These are phyloP conservation scores for Chloromonas sp. DNA, from an alignment of 163 green algal species.

Conservation along the genomic window DNA sequence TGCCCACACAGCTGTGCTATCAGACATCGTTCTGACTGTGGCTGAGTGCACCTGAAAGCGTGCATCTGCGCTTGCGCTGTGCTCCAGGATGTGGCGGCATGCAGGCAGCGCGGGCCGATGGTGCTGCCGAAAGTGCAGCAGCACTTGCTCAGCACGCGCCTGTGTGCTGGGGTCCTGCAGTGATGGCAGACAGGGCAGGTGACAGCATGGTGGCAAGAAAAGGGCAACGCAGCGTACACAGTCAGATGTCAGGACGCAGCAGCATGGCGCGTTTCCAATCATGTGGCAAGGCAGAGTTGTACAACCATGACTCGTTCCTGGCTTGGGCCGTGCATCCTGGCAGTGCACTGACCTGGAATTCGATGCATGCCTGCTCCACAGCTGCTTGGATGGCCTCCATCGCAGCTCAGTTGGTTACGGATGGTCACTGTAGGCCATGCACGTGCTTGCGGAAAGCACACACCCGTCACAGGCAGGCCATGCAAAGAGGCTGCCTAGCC, in stretches of 20 bases:
- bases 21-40: no score
- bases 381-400: not conserved
- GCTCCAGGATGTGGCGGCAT: slow-evolving; percentile 46
- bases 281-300: no score
- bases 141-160: slow-evolving; percentile 34
- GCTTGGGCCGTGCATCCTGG: no score
- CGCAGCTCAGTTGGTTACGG: no score
- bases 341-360: slow-evolving; percentile 21
- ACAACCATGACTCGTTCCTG: no score
- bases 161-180: slow-evolving; percentile 2
- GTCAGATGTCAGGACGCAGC: no score
- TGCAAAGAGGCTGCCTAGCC: no score
- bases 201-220: slow-evolving; percentile 1
- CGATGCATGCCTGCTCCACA: slow-evolving; percentile 29
- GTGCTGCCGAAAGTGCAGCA: slow-evolving; percentile 46
- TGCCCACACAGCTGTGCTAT: no score
- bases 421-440: no score
- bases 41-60: slow-evolving; percentile 44
- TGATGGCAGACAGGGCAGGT: not conserved
- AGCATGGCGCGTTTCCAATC: no score
- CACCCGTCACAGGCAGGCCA: no score
- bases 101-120: slow-evolving; percentile 20
- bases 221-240: not conserved
- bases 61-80: slow-evolving; percentile 24
- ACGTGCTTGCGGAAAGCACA: no score